These are phyloP conservation scores for Nemophila menziesii DNA, from an alignment of 257 asterid species.

Conservation along the genomic window DNA sequence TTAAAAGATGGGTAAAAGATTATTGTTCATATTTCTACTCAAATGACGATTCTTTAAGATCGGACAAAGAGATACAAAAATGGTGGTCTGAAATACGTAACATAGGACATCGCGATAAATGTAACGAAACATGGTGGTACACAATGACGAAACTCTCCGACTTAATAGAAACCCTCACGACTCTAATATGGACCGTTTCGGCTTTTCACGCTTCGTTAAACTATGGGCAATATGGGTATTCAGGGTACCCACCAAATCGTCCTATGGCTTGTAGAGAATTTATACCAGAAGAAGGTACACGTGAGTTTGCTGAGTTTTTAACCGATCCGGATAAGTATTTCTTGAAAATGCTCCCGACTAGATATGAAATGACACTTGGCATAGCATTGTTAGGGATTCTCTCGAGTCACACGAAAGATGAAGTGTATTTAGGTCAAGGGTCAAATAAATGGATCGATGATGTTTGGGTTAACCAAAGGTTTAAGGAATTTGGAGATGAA, in stretches of 20 bases:
- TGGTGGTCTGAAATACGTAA: slow-evolving; percentile 44
- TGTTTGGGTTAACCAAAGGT: slow-evolving; percentile 21
- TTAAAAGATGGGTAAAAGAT: slow-evolving; percentile 33
- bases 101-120: slow-evolving; percentile 38
- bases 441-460: slow-evolving; percentile 26
- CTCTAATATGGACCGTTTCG: slow-evolving; percentile 32
- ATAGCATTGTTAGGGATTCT: slow-evolving; percentile 31
- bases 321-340: slow-evolving; percentile 28
- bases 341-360: slow-evolving; percentile 29
- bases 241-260: slow-evolving; percentile 36
- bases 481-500: slow-evolving; percentile 23
- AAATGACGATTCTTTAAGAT: slow-evolving; percentile 22
- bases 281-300: slow-evolving; percentile 37
- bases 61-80: slow-evolving; percentile 30
- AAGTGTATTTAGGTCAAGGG: slow-evolving; percentile 25
- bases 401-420: slow-evolving; percentile 19
- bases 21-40: slow-evolving; percentile 27
- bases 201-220: slow-evolving; percentile 34
- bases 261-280: slow-evolving; percentile 24
- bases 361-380: slow-evolving; percentile 26
- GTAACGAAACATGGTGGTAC: slow-evolving; percentile 32
- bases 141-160: slow-evolving; percentile 25
- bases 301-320: slow-evolving; percentile 39
- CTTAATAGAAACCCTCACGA: slow-evolving; percentile 30
- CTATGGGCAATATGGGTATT: slow-evolving; percentile 32